These are phyloP conservation scores for Rhexocercosporidium sp. DNA, from an alignment of 2,329 filamentous ascomycete genomes.

Conservation along the genomic window DNA sequence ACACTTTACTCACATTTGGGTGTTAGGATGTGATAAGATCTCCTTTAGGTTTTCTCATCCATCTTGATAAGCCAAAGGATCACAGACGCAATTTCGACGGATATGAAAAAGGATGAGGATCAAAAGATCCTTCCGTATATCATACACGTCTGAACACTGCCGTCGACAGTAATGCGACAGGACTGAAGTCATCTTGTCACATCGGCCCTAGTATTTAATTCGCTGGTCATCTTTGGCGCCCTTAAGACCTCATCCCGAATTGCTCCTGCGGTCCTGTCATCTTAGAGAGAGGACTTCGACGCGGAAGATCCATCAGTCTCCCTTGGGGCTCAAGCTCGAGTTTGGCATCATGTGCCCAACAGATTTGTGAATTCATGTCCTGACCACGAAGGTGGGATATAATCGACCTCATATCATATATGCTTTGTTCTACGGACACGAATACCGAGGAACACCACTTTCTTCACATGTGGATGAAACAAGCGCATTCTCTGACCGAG, in stretches of 20 bases:
- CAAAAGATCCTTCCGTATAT: not conserved
- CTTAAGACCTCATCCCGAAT: not conserved
- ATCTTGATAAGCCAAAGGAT: not conserved
- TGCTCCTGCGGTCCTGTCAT: not conserved
- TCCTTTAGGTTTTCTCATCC: not conserved
- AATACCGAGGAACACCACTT: not conserved
- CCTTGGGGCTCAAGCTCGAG: not conserved
- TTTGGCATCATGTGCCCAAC: not conserved
- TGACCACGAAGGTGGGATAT: not conserved
- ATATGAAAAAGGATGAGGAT: slow-evolving; percentile 1
- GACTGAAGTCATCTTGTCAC: slow-evolving; percentile 3
- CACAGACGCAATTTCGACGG: not conserved
- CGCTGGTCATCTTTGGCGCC: not conserved
- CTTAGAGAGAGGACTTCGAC: not conserved
- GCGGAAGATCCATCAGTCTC: not conserved
- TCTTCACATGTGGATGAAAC: not conserved
- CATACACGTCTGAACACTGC: slow-evolving; percentile 3
- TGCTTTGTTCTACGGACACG: not conserved
- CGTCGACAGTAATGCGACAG: not conserved
- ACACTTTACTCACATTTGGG: not conserved
- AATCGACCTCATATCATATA: not conserved
- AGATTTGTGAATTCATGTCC: not conserved
- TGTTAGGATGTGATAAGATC: not conserved
- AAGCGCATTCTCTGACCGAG: not conserved
- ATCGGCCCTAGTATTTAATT: not conserved